Evolutionary conservation across 208 protist species (phyloP).

Genomic region (Leptomonas pyrrhocoris): DNA sequence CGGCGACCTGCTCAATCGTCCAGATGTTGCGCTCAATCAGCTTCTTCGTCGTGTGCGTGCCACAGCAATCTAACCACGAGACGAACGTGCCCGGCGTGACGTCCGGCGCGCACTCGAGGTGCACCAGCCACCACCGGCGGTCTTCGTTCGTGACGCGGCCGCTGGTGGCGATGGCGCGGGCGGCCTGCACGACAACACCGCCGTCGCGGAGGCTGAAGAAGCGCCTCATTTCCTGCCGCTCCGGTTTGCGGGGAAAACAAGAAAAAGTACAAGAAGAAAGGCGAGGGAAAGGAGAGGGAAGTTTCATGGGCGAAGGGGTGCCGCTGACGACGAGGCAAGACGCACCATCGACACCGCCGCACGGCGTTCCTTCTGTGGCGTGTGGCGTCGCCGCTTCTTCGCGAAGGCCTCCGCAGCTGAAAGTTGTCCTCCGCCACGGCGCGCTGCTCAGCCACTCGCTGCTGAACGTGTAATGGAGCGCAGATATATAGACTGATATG

Average conservation of each 20-base stretch:
- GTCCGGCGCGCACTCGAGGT: conserved; percentile 86
- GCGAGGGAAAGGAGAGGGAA: background rate
- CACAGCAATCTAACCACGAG: conserved; percentile 87
- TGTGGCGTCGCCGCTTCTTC: too few relatives aligned
- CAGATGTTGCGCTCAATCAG: conserved; percentile 91
- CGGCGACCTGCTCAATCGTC: conserved; percentile 89
- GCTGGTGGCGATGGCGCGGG: conserved; percentile 44
- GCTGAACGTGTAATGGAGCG: too few relatives aligned
- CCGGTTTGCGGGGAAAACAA: too few relatives aligned
- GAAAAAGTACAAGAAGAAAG: background rate
- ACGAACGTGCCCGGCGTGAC: conserved; percentile 86
- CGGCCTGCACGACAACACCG: background rate
- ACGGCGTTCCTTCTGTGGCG: too few relatives aligned
- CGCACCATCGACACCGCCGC: too few relatives aligned
- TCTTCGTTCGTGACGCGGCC: conserved; percentile 89
- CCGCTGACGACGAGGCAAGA: too few relatives aligned
- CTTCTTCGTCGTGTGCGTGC: conserved; percentile 90
- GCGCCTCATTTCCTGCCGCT: conserved; percentile 9
- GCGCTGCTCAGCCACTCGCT: too few relatives aligned
- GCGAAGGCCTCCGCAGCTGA: too few relatives aligned
- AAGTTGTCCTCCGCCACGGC: too few relatives aligned
- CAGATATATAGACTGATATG: too few relatives aligned
- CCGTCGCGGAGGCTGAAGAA: background rate
- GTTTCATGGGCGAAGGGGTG: too few relatives aligned
- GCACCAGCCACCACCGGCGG: conserved; percentile 87